A percentile compares a stretch with the other conserved stretches of the same genome.
These are phyloP conservation scores for Coemansia sp. DNA, from an alignment of 192 early-diverging fungal genomes.

Conservation along the genomic window DNA sequence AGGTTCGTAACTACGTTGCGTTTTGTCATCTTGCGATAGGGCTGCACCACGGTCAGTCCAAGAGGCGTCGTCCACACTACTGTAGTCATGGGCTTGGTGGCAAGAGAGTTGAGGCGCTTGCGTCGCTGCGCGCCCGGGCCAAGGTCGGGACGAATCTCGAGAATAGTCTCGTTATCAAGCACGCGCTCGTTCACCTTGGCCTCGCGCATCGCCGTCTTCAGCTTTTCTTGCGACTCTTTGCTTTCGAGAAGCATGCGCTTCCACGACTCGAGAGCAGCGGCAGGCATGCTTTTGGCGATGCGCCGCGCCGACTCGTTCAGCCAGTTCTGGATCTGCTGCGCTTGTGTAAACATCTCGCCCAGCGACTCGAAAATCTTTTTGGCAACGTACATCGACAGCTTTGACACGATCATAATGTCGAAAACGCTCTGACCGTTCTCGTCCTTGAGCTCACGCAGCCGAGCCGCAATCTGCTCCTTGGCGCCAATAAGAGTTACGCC, in stretches of 20 bases:
- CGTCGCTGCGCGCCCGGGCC: slow-evolving; percentile 30
- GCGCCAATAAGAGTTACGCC: slow-evolving; percentile 97
- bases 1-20: slow-evolving; percentile 71
- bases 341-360: slow-evolving; percentile 86
- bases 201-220: slow-evolving; percentile 12
- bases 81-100: slow-evolving; percentile 72
- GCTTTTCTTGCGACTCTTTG: slow-evolving; percentile 20
- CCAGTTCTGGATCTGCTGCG: slow-evolving; percentile 90
- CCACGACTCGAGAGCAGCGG: slow-evolving; percentile 41
- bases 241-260: slow-evolving; percentile 22
- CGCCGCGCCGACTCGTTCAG: slow-evolving; percentile 78
- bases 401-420: slow-evolving; percentile 10
- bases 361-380: slow-evolving; percentile 78
- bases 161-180: slow-evolving; percentile 14
- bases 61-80: slow-evolving; percentile 97
- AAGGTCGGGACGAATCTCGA: slow-evolving; percentile 30
- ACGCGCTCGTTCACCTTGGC: slow-evolving; percentile 6
- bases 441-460: slow-evolving; percentile 73
- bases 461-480: slow-evolving; percentile 74
- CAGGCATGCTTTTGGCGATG: slow-evolving; percentile 76
- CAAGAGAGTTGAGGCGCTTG: slow-evolving; percentile 32
- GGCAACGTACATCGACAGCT: slow-evolving; percentile 69
- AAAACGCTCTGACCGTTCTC: slow-evolving; percentile 64
- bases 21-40: slow-evolving; percentile 75
- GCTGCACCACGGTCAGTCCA: slow-evolving; percentile 90